Evolutionary conservation across 768 basidiomycete species (phyloP).

Genomic region (Mycena vitilis): DNA sequence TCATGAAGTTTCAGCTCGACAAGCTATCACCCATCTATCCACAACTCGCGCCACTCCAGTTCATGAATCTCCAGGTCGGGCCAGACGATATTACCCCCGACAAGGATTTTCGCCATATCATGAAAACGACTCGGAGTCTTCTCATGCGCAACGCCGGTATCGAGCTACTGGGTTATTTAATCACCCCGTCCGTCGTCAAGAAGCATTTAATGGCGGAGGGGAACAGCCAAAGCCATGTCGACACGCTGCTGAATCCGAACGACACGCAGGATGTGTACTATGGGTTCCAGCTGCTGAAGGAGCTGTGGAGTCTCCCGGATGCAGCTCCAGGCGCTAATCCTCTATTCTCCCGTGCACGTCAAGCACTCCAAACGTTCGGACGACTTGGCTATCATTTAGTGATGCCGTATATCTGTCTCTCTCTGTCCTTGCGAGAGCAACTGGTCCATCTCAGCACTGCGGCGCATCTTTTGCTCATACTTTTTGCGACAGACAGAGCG

Average conservation of each 20-base stretch:
- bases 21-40: neutral
- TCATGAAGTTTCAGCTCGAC: constrained; percentile 6
- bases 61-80: constrained; percentile 14
- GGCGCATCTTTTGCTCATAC: constrained; percentile 41
- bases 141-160: constrained; percentile 7
- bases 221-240: neutral
- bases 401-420: constrained; percentile 44
- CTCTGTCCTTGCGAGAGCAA: constrained; percentile 46
- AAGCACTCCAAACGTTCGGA: constrained; percentile 39
- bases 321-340: constrained; percentile 30
- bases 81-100: constrained; percentile 14
- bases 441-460: constrained; percentile 48
- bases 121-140: neutral
- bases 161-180: neutral
- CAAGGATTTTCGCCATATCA: constrained; percentile 25
- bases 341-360: constrained; percentile 32
- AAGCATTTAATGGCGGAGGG: constrained; percentile 1
- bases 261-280: constrained; percentile 48
- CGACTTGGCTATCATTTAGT: constrained; percentile 41
- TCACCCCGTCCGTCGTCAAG: constrained; percentile 1
- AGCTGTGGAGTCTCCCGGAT: constrained; percentile 41
- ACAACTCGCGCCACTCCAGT: neutral
- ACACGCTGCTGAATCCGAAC: constrained; percentile 42
- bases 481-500: constrained; percentile 29
- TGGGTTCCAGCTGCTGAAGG: constrained; percentile 40